Base-by-base conservation (phyloP, 1,284 basidiomycete genomes). In the Cutaneotrichosporon cutaneum region DNA sequence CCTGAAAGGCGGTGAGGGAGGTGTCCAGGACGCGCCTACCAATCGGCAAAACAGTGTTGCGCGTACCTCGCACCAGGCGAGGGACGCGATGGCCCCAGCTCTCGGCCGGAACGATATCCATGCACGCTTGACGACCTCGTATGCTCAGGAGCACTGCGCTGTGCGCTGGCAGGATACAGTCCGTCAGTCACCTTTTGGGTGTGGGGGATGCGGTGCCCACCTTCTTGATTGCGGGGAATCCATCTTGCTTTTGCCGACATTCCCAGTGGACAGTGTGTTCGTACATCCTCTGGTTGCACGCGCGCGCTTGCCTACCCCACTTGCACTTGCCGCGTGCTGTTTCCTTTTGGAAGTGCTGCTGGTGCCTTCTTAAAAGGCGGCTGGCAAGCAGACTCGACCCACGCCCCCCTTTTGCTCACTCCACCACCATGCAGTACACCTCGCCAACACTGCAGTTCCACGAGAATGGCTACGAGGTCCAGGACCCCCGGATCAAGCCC, bases 391-490 rank as follows among this genome's bases (percentile, higher is more conserved):
- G 9, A 7, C 16, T 18, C 39, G 10, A 14, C 39, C 18, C 39
- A n/a, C 39, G 5, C 39, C 16, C 39, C 39, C 16, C 16, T 7
- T 42, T 42, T n/a, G 39, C 39, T 2, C 45, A 48, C 27, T 48
- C 45, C 22, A 11, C 6, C 55, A 56, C 21, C 27, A 56, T 56
- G 55, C 30, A 56, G 55, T 56, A 47, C 44, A 48, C 44, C 0
- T 56, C 55, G 21, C 55, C 55, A 16, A 56, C 55, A n/a, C 50
- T 60, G 35, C 53, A 60, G 54, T 60, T 56, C 39, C 59, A 60
- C 54, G 30, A 60, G 27, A 45, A 60, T 48, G 59, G 54, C 39
- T 60, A 60, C 48, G 54, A 39, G 30, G 22, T 27, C n/a, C 30
- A 32, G 30, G 59, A 60, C 54, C 59, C 59, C 1, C 27, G 36